Conservation (phyloP, 352 stramenopile genomes). For the Phytophthora agathidicida region DNA sequence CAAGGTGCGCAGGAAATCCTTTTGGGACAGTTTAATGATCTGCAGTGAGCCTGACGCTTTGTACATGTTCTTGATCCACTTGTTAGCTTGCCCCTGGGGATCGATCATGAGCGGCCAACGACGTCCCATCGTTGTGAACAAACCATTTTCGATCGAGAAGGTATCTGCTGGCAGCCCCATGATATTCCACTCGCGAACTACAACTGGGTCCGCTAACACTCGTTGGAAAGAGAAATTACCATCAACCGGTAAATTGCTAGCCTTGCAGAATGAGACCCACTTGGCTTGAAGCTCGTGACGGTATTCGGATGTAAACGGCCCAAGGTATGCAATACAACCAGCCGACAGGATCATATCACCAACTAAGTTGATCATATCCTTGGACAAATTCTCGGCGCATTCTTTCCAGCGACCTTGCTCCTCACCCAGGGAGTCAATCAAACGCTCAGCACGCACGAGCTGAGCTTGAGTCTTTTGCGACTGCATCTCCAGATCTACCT, state of each 20-base stretch:
- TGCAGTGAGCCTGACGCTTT: conserved; percentile 77
- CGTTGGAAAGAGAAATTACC: conserved; percentile 86
- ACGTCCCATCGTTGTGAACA: conserved; percentile 91
- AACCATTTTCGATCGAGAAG: conserved; percentile 94
- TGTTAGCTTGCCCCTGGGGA: conserved; percentile 93
- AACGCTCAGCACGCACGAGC: conserved; percentile 86
- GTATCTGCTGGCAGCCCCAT: conserved; percentile 92
- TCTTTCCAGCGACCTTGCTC: conserved; percentile 93
- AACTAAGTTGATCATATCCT: conserved; percentile 92
- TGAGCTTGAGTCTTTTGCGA: conserved; percentile 88
- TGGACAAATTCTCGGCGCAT: conserved; percentile 67
- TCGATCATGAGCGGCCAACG: conserved; percentile 96
- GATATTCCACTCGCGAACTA: conserved; percentile 93
- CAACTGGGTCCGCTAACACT: conserved; percentile 84
- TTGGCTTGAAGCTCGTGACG: conserved; percentile 81
- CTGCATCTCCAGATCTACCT: conserved; percentile 91
- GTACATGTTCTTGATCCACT: conserved; percentile 95
- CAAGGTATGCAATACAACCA: conserved; percentile 93
- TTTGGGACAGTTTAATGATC: conserved; percentile 94
- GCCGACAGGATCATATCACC: conserved; percentile 93
- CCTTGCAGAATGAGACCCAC: conserved; percentile 87
- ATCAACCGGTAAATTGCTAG: conserved; percentile 83
- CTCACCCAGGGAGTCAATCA: conserved; percentile 91
- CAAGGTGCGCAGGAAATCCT: conserved; percentile 91
- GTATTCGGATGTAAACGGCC: conserved; percentile 90